phyloP scores from a whole-genome alignment of 1,284 basidiomycete species.

The Boletus holoroseus region DNA sequence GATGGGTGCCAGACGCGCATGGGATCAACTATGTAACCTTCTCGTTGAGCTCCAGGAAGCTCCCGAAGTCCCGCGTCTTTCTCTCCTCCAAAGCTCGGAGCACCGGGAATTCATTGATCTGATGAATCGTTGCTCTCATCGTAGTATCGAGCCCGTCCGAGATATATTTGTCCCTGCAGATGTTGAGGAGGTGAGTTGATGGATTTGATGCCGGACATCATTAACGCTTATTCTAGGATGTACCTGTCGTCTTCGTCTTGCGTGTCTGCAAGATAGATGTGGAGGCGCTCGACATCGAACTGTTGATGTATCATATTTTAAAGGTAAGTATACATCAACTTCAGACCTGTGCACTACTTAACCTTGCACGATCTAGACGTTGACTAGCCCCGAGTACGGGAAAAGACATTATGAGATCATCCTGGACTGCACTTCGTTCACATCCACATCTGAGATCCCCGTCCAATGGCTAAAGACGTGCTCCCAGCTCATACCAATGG shows the following conservation, averaged over 20 bases:
- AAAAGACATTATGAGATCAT: conserved; percentile 66
- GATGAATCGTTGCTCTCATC: conserved; percentile 62
- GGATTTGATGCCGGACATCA: neutral
- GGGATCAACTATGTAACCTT: conserved; percentile 69
- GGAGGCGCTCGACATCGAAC: conserved; percentile 79
- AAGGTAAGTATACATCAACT: conserved; percentile 43
- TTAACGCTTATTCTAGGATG: conserved; percentile 38
- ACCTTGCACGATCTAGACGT: conserved; percentile 29
- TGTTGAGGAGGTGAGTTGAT: conserved; percentile 43
- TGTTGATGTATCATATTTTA: conserved; percentile 79
- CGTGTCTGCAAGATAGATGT: conserved; percentile 68
- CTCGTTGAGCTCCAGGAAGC: conserved; percentile 75
- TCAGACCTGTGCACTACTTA: neutral
- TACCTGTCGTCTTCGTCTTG: conserved; percentile 55
- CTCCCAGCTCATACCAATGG: conserved; percentile 70
- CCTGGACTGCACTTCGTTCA: conserved; percentile 79
- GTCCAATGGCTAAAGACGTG: conserved; percentile 78
- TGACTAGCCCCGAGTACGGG: conserved; percentile 42
- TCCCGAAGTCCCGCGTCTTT: conserved; percentile 58
- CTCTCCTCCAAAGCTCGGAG: conserved; percentile 44
- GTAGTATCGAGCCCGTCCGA: conserved; percentile 57
- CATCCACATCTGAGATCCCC: conserved; percentile 72
- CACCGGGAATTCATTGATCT: conserved; percentile 64
- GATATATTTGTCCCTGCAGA: conserved; percentile 65
- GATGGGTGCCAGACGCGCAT: conserved; percentile 65